phyloP scores from a whole-genome alignment of 2,329 filamentous ascomycete species.

The Pseudocercospora cruenta region DNA sequence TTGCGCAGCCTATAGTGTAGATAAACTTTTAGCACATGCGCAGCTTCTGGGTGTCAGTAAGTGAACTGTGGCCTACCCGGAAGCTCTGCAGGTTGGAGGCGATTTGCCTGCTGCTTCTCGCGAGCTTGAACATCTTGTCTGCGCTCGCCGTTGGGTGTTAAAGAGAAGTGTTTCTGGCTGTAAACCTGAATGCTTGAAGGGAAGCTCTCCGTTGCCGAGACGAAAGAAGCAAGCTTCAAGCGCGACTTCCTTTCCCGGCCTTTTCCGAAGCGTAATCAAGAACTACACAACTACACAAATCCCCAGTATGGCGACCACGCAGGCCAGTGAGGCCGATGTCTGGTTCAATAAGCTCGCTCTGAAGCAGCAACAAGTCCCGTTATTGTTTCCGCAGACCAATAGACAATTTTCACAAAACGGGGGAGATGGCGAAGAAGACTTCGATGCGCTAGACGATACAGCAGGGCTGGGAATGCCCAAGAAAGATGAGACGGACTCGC shows the following conservation, averaged over 20 bases:
- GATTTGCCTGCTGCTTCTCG: slow-evolving; percentile 73
- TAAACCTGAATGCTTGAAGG: slow-evolving; percentile 1
- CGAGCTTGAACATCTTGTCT: slow-evolving; percentile 77
- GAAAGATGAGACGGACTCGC: slow-evolving; percentile 14
- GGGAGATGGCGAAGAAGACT: slow-evolving; percentile 58
- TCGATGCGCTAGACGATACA: slow-evolving; percentile 39
- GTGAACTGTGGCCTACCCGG: slow-evolving; percentile 57
- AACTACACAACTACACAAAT: slow-evolving; percentile 6
- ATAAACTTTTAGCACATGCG: slow-evolving; percentile 32
- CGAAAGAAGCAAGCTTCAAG: slow-evolving; percentile 11
- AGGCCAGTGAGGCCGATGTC: slow-evolving; percentile 47
- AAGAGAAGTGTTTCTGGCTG: slow-evolving; percentile 13
- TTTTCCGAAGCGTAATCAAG: background rate
- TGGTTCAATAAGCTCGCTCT: slow-evolving; percentile 59
- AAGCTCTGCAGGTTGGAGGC: slow-evolving; percentile 77
- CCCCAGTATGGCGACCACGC: slow-evolving; percentile 3
- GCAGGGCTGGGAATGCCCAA: slow-evolving; percentile 22
- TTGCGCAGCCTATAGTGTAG: slow-evolving; percentile 51
- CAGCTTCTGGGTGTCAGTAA: slow-evolving; percentile 11
- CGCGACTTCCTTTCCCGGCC: slow-evolving; percentile 7
- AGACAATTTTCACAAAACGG: background rate
- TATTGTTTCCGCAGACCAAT: slow-evolving; percentile 53
- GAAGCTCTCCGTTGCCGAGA: slow-evolving; percentile 18
- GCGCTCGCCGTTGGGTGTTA: background rate
- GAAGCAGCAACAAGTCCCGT: slow-evolving; percentile 58